phyloP scores from a whole-genome alignment of 78 protist genomes.

The Pigoraptor vietnamica region DNA sequence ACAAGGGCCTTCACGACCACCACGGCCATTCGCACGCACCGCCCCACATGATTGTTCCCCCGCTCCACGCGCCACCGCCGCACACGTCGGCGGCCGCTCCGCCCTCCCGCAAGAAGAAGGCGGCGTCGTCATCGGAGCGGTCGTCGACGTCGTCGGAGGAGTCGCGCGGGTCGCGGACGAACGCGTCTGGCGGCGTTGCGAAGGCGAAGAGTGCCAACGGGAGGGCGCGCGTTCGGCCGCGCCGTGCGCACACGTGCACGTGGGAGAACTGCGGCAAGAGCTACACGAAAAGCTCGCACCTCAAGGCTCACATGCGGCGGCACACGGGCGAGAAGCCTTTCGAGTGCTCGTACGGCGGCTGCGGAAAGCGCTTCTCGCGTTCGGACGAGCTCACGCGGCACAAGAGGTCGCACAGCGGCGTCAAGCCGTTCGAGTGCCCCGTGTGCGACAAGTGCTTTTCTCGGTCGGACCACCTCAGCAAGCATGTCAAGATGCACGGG shows the following conservation, averaged over 20 bases:
- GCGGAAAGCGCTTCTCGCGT: slow-evolving; percentile 1
- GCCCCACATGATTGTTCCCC: too few species aligned
- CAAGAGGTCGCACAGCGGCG: slow-evolving; percentile 8
- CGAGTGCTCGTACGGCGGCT: background rate
- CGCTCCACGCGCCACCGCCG: too few species aligned
- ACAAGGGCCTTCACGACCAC: background rate
- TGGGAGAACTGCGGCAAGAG: background rate
- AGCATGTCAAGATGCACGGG: background rate
- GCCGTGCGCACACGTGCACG: background rate
- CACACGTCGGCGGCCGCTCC: too few species aligned
- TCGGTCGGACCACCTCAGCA: background rate
- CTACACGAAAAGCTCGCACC: slow-evolving; percentile 5
- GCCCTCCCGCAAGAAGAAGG: too few species aligned
- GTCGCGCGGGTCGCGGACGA: background rate
- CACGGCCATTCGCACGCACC: background rate
- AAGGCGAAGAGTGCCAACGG: background rate
- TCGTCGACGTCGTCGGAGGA: background rate
- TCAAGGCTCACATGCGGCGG: background rate
- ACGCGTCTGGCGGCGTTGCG: background rate
- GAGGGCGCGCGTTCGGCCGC: background rate
- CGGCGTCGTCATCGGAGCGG: background rate
- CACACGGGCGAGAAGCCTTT: slow-evolving; percentile 14
- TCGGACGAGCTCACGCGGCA: slow-evolving; percentile 17
- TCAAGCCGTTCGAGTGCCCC: background rate
- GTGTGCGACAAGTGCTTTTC: slow-evolving; percentile 1